Conservation (phyloP, 1,284 basidiomycete genomes). For the Austroboletus rostrupii region DNA sequence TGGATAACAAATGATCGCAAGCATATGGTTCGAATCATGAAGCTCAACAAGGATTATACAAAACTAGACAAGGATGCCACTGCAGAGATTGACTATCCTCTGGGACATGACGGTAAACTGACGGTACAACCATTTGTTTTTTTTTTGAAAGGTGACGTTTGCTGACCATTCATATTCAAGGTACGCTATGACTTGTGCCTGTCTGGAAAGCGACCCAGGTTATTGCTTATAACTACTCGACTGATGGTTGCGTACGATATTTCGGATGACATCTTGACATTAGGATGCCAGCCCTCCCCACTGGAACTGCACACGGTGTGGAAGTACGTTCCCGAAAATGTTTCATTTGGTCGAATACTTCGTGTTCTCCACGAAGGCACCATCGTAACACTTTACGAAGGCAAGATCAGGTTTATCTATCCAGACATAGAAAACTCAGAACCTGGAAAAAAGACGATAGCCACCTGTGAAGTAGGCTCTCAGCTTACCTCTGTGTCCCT, state of each 20-base stretch:
- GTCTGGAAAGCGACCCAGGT: slow-evolving; percentile 24
- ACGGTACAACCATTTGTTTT: slow-evolving; percentile 16
- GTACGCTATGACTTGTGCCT: slow-evolving; percentile 28
- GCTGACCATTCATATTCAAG: slow-evolving; percentile 8
- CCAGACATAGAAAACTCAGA: slow-evolving; percentile 22
- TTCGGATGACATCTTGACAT: slow-evolving; percentile 17
- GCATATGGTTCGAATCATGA: slow-evolving; percentile 30
- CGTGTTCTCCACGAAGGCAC: slow-evolving; percentile 26
- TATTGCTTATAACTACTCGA: slow-evolving; percentile 26
- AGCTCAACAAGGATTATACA: slow-evolving; percentile 25
- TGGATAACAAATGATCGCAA: slow-evolving; percentile 30
- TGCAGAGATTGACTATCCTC: slow-evolving; percentile 28
- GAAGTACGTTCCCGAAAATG: slow-evolving; percentile 16
- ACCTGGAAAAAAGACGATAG: slow-evolving; percentile 14
- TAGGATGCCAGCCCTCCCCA: slow-evolving; percentile 6
- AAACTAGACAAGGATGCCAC: slow-evolving; percentile 18
- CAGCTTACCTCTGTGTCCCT: not conserved
- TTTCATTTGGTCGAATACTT: slow-evolving; percentile 28
- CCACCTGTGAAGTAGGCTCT: slow-evolving; percentile 20
- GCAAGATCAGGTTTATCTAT: slow-evolving; percentile 26
- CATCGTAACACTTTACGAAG: slow-evolving; percentile 26
- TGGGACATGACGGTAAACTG: slow-evolving; percentile 24
- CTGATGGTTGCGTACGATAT: slow-evolving; percentile 30
- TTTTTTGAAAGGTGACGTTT: not conserved
- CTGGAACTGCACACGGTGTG: slow-evolving; percentile 16